Evolutionary conservation across 148 eudicot genomes (phyloP).

Genomic region (Diospyros kaki): DNA sequence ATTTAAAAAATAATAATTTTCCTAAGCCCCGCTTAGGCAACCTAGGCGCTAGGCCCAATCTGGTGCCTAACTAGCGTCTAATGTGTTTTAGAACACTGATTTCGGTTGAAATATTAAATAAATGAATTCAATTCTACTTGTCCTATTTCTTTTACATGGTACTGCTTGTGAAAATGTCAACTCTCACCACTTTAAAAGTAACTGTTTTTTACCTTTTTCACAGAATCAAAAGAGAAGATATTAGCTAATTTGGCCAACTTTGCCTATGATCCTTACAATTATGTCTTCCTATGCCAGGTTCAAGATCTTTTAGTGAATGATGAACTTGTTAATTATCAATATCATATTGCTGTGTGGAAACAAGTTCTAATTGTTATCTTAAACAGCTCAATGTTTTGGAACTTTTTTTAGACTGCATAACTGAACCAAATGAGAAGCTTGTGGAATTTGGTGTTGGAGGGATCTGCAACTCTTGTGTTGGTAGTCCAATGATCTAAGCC

Average conservation of each 20-base stretch:
- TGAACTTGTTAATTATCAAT: background rate
- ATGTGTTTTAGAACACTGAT: too few relatives aligned
- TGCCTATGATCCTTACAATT: constrained; percentile 62
- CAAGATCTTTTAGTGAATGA: constrained; percentile 1
- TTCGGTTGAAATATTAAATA: background rate
- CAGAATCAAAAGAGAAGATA: constrained; percentile 36
- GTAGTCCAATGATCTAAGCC: constrained; percentile 33
- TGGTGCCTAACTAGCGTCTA: too few relatives aligned
- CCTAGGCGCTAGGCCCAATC: too few relatives aligned
- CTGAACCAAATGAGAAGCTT: constrained; percentile 74
- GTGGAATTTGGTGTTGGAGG: constrained; percentile 78
- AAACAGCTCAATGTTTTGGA: constrained; percentile 81
- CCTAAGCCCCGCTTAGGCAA: too few relatives aligned
- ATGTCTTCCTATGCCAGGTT: constrained; percentile 33
- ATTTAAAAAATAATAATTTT: too few relatives aligned
- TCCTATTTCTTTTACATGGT: background rate
- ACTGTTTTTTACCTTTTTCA: background rate
- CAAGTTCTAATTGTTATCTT: constrained; percentile 7
- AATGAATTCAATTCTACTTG: background rate
- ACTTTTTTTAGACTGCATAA: constrained; percentile 86
- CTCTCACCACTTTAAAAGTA: background rate
- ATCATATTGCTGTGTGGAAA: background rate
- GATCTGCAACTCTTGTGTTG: constrained; percentile 70
- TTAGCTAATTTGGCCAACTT: constrained; percentile 56
- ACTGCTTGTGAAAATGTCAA: background rate